phyloP scores from a whole-genome alignment of 129 eudicot species.

The Centaurea solstitialis region DNA sequence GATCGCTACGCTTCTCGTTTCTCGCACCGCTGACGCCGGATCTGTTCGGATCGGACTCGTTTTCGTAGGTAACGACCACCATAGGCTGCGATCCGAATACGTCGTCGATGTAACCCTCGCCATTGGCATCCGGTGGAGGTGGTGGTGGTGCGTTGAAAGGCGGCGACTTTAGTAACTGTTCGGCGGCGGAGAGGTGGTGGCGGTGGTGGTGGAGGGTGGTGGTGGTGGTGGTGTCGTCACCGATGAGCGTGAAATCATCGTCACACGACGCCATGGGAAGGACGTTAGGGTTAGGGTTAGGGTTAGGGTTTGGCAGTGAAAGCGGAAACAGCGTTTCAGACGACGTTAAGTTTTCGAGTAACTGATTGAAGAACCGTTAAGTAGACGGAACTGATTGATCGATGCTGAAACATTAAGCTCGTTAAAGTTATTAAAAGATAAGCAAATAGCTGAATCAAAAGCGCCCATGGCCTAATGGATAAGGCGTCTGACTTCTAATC shows the following conservation, averaged over 20 bases:
- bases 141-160: background rate
- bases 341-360: background rate
- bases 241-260: background rate
- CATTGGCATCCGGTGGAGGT: background rate
- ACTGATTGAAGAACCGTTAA: background rate
- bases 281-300: conserved; percentile 1
- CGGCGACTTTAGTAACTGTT: background rate
- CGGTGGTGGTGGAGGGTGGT: background rate
- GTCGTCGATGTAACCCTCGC: background rate
- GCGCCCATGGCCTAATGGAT: conserved; percentile 99
- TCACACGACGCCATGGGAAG: conserved; percentile 2
- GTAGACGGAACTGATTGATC: background rate
- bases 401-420: background rate
- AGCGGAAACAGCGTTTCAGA: conserved; percentile 1
- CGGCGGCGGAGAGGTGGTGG: background rate
- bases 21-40: conserved; percentile 6
- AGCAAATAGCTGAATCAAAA: background rate
- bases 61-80: conserved; percentile 32
- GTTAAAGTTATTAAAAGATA: background rate
- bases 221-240: background rate
- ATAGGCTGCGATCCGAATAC: conserved; percentile 23
- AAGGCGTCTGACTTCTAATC: conserved; percentile 99
- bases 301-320: background rate
- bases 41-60: conserved; percentile 41
- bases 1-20: conserved; percentile 38